Base-by-base conservation (phyloP, 768 basidiomycete species). In the Mycena leptocephala region DNA sequence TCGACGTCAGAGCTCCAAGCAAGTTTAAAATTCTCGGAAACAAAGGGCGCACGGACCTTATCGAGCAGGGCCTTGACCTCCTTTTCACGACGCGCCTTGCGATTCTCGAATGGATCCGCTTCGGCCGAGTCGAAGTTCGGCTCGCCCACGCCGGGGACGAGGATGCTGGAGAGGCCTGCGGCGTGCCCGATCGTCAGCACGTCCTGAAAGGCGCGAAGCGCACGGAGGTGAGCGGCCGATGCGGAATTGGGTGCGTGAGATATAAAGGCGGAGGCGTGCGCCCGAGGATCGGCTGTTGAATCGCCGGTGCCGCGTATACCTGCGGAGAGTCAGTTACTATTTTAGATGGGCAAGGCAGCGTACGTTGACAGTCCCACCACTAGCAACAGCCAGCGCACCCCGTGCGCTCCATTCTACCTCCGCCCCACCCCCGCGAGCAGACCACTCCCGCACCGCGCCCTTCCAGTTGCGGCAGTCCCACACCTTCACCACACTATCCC, bases 391-490 rank as follows among this genome's bases (percentile, higher is more conserved):
- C 76, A 99, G 84, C 73, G 92, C 90, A 1, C 98, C 98, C 80
- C 92, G 93, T 77, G 93, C 92, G 79, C 96, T 97, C 94, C 95
- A 99, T 53, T 95, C 93, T 5, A 97, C 77, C 72, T 93, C 94
- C 0, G 92, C 91, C 3, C 89, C 84, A 0, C 92, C 92, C 9
- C 94, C 93, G 69, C 96, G 87, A 46, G 94, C 88, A 11, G 84
- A 86, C 96, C 97, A 88, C 84, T 94, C 90, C 72, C 96, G 88
- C 41, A 99, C 91, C 4, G 93, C 92, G 10, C 95, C 95, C 78
- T 95, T 96, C 97, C 97, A 99, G 86, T 97, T 98, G 71, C 98
- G 86, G 81, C 95, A 96, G 85, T 99, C 98, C 98, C 98, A 99
- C 1, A 99, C 89, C 80, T 99, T 99, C 64, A 99, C 95, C 0